Evolutionary conservation across 2,329 filamentous ascomycete species (phyloP).

Genomic region (Talaromyces islandicus): DNA sequence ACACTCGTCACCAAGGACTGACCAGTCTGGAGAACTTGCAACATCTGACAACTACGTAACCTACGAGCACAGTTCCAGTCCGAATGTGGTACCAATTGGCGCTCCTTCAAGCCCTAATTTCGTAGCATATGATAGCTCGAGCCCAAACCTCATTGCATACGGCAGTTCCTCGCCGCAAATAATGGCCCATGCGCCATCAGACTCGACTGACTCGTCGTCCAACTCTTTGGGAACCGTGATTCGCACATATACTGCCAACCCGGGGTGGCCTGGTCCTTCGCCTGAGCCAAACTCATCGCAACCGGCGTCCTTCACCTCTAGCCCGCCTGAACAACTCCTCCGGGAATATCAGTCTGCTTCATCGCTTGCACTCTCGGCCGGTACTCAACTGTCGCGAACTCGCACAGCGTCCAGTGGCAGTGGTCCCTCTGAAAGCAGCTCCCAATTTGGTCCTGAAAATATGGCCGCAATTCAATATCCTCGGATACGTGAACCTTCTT

Average conservation of each 20-base stretch:
- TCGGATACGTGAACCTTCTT: conserved; percentile 29
- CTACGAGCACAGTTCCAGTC: conserved; percentile 28
- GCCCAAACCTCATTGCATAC: conserved; percentile 30
- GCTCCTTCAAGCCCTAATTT: conserved; percentile 36
- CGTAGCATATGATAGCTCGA: conserved; percentile 32
- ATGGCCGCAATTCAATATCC: conserved; percentile 34
- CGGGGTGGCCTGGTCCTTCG: conserved; percentile 27
- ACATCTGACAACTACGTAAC: conserved; percentile 9
- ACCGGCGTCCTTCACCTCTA: conserved; percentile 34
- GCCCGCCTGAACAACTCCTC: conserved; percentile 29
- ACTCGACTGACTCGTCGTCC: conserved; percentile 31
- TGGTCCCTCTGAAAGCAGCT: conserved; percentile 6
- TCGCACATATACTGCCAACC: conserved; percentile 21
- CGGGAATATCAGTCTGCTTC: conserved; percentile 30
- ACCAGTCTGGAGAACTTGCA: conserved; percentile 3
- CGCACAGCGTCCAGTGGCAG: conserved; percentile 8
- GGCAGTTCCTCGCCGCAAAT: conserved; percentile 25
- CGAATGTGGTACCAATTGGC: conserved; percentile 34
- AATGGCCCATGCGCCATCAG: conserved; percentile 27
- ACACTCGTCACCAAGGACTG: conserved; percentile 18
- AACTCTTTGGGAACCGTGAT: conserved; percentile 37
- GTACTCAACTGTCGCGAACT: conserved; percentile 4
- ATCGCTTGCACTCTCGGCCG: conserved; percentile 19
- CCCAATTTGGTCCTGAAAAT: conserved; percentile 5
- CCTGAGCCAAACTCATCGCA: conserved; percentile 28